Conservation (phyloP, 257 asterid genomes). For the Plantago ovata region DNA sequence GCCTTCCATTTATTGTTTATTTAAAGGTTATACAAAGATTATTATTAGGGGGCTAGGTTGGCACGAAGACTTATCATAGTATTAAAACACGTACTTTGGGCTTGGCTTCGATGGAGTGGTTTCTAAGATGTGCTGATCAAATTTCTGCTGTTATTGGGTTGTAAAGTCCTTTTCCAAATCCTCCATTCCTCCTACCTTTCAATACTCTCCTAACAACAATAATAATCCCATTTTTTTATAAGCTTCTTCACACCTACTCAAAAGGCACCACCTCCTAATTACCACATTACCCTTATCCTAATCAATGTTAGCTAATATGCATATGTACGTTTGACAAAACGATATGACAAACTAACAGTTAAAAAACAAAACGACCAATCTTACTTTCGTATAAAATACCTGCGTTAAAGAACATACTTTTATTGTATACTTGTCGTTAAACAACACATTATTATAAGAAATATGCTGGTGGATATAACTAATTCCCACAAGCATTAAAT, state of each 20-base stretch:
- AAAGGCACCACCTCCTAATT: constrained; percentile 24
- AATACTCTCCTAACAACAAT: constrained; percentile 18
- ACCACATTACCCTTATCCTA: constrained; percentile 24
- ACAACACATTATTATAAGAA: too few species aligned
- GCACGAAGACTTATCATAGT: not conserved
- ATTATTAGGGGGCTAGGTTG: constrained; percentile 19
- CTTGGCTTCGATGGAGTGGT: constrained; percentile 19
- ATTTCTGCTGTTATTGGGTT: constrained; percentile 63
- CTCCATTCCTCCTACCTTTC: constrained; percentile 55
- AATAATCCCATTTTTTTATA: constrained; percentile 10
- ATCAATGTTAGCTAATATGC: too few species aligned
- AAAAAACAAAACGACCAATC: too few species aligned
- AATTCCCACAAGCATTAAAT: too few species aligned
- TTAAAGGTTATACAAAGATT: too few species aligned
- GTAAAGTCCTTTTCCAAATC: constrained; percentile 78
- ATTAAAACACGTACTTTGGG: not conserved
- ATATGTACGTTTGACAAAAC: too few species aligned
- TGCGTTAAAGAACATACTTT: too few species aligned
- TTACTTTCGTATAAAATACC: too few species aligned
- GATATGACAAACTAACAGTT: too few species aligned
- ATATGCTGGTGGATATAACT: too few species aligned
- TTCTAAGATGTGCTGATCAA: constrained; percentile 49
- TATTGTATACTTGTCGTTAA: too few species aligned
- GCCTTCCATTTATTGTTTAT: too few species aligned
- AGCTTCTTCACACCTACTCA: constrained; percentile 39